Conservation (phyloP, 768 basidiomycete genomes). For the Mycena rosella region DNA sequence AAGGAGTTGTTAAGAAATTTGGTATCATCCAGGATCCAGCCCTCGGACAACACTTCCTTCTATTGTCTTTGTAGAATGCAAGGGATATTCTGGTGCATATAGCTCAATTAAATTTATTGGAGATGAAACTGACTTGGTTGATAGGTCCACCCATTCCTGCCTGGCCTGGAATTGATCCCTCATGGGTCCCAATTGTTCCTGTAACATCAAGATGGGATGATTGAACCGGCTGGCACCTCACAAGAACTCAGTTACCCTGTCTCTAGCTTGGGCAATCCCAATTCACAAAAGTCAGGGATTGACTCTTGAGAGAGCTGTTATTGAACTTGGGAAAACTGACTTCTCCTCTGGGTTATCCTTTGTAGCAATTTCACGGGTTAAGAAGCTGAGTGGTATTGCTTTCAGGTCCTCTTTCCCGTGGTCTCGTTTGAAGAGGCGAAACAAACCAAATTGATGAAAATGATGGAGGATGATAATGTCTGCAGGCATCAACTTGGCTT, state of each 20-base stretch:
- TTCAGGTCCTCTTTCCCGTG: neutral
- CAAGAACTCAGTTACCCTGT: conserved; percentile 62
- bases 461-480: neutral
- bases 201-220: conserved; percentile 13
- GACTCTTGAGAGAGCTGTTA: conserved; percentile 72
- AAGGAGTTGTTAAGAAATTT: conserved; percentile 26
- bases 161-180: conserved; percentile 9
- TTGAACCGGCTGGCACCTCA: neutral
- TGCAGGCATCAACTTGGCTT: neutral
- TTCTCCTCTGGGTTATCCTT: conserved; percentile 14
- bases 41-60: conserved; percentile 11
- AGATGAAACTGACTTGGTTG: too few species aligned
- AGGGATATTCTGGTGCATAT: conserved; percentile 17
- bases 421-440: neutral
- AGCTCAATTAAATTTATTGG: neutral
- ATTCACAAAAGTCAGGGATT: conserved; percentile 87
- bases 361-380: conserved; percentile 14
- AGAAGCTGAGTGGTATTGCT: neutral
- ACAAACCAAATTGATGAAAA: conserved; percentile 13
- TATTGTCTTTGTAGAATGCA: conserved; percentile 12
- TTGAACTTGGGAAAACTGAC: conserved; percentile 3
- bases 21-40: conserved; percentile 12
- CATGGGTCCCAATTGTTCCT: conserved; percentile 25
- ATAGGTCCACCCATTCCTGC: neutral
- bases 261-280: conserved; percentile 81